These are phyloP conservation scores for Akanthomyces muscarius DNA, from an alignment of 2,329 filamentous ascomycete genomes.

Conservation along the genomic window DNA sequence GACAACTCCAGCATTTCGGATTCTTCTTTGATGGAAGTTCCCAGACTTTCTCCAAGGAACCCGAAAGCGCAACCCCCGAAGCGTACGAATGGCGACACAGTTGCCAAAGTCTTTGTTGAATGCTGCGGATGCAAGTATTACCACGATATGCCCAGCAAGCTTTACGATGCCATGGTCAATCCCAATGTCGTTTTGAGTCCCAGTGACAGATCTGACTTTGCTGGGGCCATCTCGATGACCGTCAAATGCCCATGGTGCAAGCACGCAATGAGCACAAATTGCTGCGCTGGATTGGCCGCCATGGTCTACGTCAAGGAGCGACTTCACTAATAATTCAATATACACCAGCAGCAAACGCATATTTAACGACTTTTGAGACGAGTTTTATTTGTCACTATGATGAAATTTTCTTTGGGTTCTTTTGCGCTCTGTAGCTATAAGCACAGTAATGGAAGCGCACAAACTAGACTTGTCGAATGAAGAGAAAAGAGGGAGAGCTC, in stretches of 20 bases:
- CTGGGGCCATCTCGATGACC: constrained; percentile 55
- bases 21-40: neutral
- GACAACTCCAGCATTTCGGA: constrained; percentile 11
- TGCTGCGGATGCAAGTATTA: constrained; percentile 62
- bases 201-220: constrained; percentile 48
- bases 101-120: constrained; percentile 62
- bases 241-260: constrained; percentile 69
- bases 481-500: neutral
- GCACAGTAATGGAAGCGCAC: constrained; percentile 6
- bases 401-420: neutral
- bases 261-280: constrained; percentile 65
- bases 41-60: neutral
- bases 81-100: constrained; percentile 32
- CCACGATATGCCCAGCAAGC: constrained; percentile 60
- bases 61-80: constrained; percentile 18
- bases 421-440: neutral
- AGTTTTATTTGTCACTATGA: constrained; percentile 10
- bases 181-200: constrained; percentile 50
- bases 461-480: neutral
- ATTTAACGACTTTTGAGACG: constrained; percentile 6
- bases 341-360: constrained; percentile 5
- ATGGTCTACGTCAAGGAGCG: constrained; percentile 63
- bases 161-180: constrained; percentile 62
- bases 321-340: constrained; percentile 39
- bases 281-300: constrained; percentile 66